Base-by-base conservation (phyloP, 2,329 filamentous ascomycete species). In the Scedosporium boydii region DNA sequence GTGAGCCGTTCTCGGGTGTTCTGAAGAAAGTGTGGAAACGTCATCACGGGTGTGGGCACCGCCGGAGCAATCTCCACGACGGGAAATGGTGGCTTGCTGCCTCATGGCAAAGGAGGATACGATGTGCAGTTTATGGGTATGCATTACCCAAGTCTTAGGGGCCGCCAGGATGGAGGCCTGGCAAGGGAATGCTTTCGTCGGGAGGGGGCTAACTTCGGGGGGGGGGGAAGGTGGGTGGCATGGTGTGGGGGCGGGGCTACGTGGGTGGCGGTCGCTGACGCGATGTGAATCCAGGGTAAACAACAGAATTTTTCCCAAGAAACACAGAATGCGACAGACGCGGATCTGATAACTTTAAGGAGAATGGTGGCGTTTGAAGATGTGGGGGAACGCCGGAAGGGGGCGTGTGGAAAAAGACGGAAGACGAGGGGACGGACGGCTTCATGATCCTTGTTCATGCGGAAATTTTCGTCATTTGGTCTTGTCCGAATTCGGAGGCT, bases 341-440 rank as follows among this genome's bases (percentile, higher is more conserved):
- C 59, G 59, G 59, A 61, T 61, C 59, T 44, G 59, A 61, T 61
- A 61, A 61, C 59, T 61, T 55, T 61, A 61, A 61, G 42, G 48
- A 42, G 23, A 23, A 26, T 51, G 59, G 48, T 42, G 48, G 27
- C 48, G 21, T 56, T 38, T 58, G n/a, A 18, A 27, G 55, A 34
- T 10, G 55, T 34, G 55, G 14, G 55, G 55, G 27, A 58, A 56
- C 6, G 44, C 16, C 18, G n/a, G 18, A 56, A 56, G 18, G 53
- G 53, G 16, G 44, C 21, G n/a, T 48, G 44, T n/a, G 44, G 44
- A 14, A n/a, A 23, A 23, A n/a, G 44, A 48, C 16, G 44, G 44
- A 38, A 48, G 18, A 48, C 16, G 18, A n/a, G 44, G 14, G 10
- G 9, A 18, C n/a, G 44, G n/a, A 48, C 18, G 44, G 44, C 44